Evolutionary conservation across 768 basidiomycete genomes (phyloP), one percentile per base, ranked within the genome.

Genomic region (Naganishia antarctica): DNA sequence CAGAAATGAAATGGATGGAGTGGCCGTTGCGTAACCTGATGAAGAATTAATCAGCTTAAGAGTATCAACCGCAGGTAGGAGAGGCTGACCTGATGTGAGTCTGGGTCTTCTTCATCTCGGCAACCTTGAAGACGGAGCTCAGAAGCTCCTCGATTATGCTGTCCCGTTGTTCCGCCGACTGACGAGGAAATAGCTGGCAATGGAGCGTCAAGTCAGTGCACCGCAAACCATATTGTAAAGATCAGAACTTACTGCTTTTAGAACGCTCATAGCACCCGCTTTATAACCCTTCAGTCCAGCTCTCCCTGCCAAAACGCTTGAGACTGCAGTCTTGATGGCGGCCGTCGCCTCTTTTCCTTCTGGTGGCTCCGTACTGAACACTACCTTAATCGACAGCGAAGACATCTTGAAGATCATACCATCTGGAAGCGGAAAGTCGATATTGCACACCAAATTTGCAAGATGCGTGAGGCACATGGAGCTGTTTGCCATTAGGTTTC

Each of bases 71-170:
- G 46, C 18, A 11, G 44, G 1, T 50, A 11, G 60, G 23, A 31
- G 12, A 15, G 28, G 4, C 78, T 85, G 15, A 48, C 92, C 91
- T 86, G 82, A 77, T 92, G 94, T 70, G 90, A 0, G 91, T 89
- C 51, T 88, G 89, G 69, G 87, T 88, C 78, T 90, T 90, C 74
- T 91, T 96, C 21, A 86, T 85, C 71, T 91, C 89, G 2, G 90
- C 89, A 25, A 93, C 81, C 77, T 91, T 93, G 70, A 89, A 92
- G 60, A 98, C 79, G 0, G 91, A 93, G 9, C 85, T 84, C 28
- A 99, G 73, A 34, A 98, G 93, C 77, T 98, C 96, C 74, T 98
- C 93, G n/a, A 98, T 87, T 67, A 98, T 94, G 92, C 92, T 96
- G 0, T 87, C 85, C 9, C 96, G 81, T 76, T 99, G 96, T 45